Evolutionary conservation across 345 rosid species (phyloP).

Genomic region (Conringia planisiliqua): DNA sequence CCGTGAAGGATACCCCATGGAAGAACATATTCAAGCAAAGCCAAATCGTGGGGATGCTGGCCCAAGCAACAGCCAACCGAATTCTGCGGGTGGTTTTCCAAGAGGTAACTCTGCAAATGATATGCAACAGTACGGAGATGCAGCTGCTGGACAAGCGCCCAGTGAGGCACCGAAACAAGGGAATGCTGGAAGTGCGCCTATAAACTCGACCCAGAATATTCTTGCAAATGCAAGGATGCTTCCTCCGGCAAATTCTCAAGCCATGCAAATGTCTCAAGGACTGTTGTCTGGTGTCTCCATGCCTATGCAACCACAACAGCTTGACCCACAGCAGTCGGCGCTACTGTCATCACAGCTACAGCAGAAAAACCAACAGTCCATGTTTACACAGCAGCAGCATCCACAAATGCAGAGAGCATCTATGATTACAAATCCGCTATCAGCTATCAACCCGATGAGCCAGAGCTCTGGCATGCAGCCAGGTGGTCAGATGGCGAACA

Average conservation of each 20-base stretch:
- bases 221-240: conserved; percentile 61
- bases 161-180: conserved; percentile 50
- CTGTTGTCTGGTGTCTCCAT: conserved; percentile 55
- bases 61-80: conserved; percentile 50
- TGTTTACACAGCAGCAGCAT: conserved; percentile 65
- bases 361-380: conserved; percentile 49
- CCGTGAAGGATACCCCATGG: conserved; percentile 55
- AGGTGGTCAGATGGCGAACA: conserved; percentile 73
- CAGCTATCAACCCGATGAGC: conserved; percentile 57
- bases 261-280: conserved; percentile 75
- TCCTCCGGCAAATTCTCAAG: conserved; percentile 69
- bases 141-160: conserved; percentile 50
- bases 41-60: conserved; percentile 42
- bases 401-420: conserved; percentile 67
- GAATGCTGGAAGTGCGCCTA: conserved; percentile 44
- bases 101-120: conserved; percentile 56
- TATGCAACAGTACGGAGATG: conserved; percentile 58
- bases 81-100: conserved; percentile 40
- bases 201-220: conserved; percentile 46
- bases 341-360: conserved; percentile 44
- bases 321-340: conserved; percentile 55
- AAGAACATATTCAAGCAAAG: conserved; percentile 56
- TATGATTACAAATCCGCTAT: conserved; percentile 56
- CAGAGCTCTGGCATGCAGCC: conserved; percentile 70
- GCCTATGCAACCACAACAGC: conserved; percentile 61